Base-by-base conservation (phyloP, 2,329 filamentous ascomycete species). In the Cryphonectria carpinicola region DNA sequence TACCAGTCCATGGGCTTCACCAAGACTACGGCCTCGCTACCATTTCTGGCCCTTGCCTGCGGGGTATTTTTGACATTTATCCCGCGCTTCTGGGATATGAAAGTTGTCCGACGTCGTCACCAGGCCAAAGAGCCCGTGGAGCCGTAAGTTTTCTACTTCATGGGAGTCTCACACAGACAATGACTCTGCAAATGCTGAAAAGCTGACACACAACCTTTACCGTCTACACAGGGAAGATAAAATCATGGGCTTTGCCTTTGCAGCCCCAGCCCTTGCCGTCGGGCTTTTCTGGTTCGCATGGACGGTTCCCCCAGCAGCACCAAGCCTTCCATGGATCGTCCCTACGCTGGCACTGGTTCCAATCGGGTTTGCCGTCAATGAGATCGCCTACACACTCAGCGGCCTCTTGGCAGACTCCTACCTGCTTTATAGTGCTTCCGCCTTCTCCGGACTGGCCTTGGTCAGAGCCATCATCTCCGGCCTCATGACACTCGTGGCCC, bases 341-440 rank as follows among this genome's bases (percentile, higher is more conserved):
- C 80, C 82, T 3, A 80, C 81, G 5, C 65, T 82, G 0, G 78
- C 81, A 0, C 78, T 86, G 2, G 75, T 83, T 0, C 75, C 83
- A 3, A 78, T 86, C 11, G 85, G 85, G 0, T 87, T 83, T 74
- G 82, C 82, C 0, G 74, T 83, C 35, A 85, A 84, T 22, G 85
- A 87, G 70, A 73, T 75, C 19, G 75, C 74, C 1, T 74, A 76
- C 63, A 75, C 73, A 1, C 75, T 78, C 17, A 75, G 73, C 71
- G 75, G 75, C 4, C 77, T 75, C 66, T 73, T 78, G 3, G 75
- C 76, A 1, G 76, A 77, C 61, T 72, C 74, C 14, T 78, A 78
- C 49, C 62, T 76, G 28, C 71, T 75, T 3, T 76, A 76, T 68
- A 73, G 72, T 41, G 76, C 76, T 17, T 76, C 75, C 32, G 76